Evolutionary conservation across 2,329 filamentous ascomycete species (phyloP).

Genomic region (Apiospora koreana): DNA sequence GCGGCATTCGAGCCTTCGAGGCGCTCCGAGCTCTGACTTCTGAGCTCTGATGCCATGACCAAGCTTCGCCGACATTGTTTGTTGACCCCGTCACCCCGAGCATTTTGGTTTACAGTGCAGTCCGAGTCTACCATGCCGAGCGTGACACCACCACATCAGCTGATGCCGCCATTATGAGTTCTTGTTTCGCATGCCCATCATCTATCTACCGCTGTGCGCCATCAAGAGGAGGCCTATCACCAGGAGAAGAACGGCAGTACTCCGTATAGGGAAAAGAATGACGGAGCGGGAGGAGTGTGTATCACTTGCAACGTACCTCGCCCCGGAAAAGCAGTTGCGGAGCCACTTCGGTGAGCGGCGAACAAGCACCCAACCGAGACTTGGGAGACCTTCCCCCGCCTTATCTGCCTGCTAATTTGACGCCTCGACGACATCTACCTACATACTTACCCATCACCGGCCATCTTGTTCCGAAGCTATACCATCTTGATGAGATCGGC

Average conservation of each 20-base stretch:
- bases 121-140: neutral
- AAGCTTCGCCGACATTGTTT: neutral
- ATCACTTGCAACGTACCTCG: neutral
- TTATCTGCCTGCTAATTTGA: neutral
- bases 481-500: neutral
- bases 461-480: neutral
- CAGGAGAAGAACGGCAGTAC: neutral
- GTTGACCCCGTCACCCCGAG: too few relatives aligned
- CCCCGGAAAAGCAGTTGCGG: neutral
- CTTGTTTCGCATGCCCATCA: neutral
- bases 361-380: neutral
- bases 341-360: conserved; percentile 2
- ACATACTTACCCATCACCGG: neutral
- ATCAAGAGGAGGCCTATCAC: neutral
- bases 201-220: neutral
- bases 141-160: neutral
- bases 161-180: neutral
- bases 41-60: neutral
- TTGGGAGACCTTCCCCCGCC: neutral
- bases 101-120: neutral
- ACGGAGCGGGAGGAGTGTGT: neutral
- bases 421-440: neutral
- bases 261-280: neutral
- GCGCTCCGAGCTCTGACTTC: too few relatives aligned
- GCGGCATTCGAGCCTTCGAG: neutral